These are phyloP conservation scores for Huiozyma naganishii DNA, from an alignment of 805 yeast species.

Conservation along the genomic window DNA sequence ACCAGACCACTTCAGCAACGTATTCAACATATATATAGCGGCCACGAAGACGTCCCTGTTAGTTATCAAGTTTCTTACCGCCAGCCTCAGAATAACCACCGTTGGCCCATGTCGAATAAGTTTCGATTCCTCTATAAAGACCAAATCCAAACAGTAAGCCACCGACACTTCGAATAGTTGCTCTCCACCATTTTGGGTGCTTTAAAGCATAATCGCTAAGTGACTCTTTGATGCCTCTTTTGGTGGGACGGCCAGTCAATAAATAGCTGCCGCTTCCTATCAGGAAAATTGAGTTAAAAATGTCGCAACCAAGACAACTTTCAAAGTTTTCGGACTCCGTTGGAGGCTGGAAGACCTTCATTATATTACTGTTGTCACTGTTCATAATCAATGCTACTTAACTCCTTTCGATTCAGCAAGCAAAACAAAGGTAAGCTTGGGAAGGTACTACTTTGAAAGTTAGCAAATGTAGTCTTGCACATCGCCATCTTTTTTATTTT, in stretches of 20 bases:
- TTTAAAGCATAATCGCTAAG: constrained; percentile 25
- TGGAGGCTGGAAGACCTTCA: constrained; percentile 43
- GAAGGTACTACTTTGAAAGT: neutral
- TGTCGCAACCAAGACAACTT: constrained; percentile 60
- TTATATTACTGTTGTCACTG: constrained; percentile 31
- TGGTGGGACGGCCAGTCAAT: constrained; percentile 44
- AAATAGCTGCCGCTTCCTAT: constrained; percentile 55
- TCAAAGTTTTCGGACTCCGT: constrained; percentile 17
- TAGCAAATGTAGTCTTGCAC: too few species aligned
- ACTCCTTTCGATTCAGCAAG: constrained; percentile 3
- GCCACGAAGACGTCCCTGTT: too few species aligned
- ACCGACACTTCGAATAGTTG: constrained; percentile 43
- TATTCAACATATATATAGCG: too few species aligned
- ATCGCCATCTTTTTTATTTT: too few species aligned
- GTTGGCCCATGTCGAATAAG: constrained; percentile 4
- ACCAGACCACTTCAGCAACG: too few species aligned
- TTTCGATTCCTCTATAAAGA: constrained; percentile 48
- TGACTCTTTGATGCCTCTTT: constrained; percentile 33
- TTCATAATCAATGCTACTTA: constrained; percentile 1
- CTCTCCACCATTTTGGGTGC: constrained; percentile 56
- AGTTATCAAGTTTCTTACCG: too few species aligned
- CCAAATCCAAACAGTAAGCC: constrained; percentile 46
- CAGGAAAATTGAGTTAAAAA: constrained; percentile 49
- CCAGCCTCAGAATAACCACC: neutral
- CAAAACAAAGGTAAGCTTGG: constrained; percentile 30